Base-by-base conservation (phyloP, 768 basidiomycete genomes). In the Mycena galericulata region DNA sequence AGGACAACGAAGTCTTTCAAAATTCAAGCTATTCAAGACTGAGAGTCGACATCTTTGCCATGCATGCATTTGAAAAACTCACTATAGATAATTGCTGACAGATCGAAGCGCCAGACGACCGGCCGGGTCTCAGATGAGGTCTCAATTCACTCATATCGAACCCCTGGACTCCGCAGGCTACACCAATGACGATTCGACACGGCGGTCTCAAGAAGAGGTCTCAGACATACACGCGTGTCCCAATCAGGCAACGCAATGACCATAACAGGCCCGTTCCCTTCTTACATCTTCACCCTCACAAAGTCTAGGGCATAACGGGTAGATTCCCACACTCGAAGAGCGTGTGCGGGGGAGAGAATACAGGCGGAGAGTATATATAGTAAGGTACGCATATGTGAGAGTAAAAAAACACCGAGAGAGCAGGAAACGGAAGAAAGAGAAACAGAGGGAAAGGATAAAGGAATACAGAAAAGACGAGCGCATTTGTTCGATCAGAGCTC, bases 401-500 rank as follows among this genome's bases (percentile, higher is more conserved):
- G 36, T 69, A 60, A 41, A 65, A 59, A 34, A 49, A 65, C 68
- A 64, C 45, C 62, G 64, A 58, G 40, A 49, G 11, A 58, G 47
- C 36, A 65, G 30, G 41, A 49, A 62, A 61, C 18, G 60, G 26
- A 69, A 18, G 56, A 43, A 60, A 38, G 15, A 34, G 54, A 38
- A 15, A 60, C 45, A 60, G 53, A 62, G 26, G 66, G 49, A 34
- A 64, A 36, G 65, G 45, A 27, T 15, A 29, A 55, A 64, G 32
- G 70, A 63, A 71, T 41, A 38, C 49, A 57, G 49, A 43, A 45
- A 49, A 57, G 49, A 60, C 41, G 53, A 66, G 68, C 75, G 6
- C 55, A 56, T 11, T 12, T 36, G 14, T 36, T 36, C 29, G 47
- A 34, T 83, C 79, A 88, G 69, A 86, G 83, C 81, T 88, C 87